These are phyloP conservation scores for Sporothrix dimorphospora DNA, from an alignment of 2,329 filamentous ascomycete species.

Conservation along the genomic window DNA sequence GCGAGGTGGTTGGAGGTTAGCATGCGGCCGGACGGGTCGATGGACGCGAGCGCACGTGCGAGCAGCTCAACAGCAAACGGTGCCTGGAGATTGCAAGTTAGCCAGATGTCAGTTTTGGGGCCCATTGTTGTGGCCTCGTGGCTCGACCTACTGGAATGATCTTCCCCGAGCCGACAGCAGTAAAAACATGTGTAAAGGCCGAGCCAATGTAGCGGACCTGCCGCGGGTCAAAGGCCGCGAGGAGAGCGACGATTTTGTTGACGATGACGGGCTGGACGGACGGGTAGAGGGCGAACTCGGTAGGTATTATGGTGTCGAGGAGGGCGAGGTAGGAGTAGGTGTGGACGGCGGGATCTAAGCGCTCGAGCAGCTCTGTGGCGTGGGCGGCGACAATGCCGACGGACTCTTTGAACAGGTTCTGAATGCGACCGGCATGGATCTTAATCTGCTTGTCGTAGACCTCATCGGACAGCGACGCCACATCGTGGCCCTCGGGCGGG, in stretches of 20 bases:
- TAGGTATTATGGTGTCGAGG: constrained; percentile 46
- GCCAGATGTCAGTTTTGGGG: no score
- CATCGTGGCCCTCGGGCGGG: constrained; percentile 40
- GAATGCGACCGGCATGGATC: constrained; percentile 45
- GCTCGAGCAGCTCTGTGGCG: constrained; percentile 49
- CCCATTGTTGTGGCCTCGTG: no score
- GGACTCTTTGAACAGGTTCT: constrained; percentile 44
- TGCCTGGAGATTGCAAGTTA: no score
- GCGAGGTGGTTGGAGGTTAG: constrained; percentile 36
- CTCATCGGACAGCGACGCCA: constrained; percentile 37
- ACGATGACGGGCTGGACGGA: constrained; percentile 43
- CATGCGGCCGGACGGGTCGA: constrained; percentile 61
- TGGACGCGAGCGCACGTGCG: constrained; percentile 59
- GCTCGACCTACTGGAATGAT: constrained; percentile 49
- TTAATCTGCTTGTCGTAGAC: constrained; percentile 48
- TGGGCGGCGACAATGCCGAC: constrained; percentile 41
- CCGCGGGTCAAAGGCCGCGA: constrained; percentile 53
- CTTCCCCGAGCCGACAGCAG: constrained; percentile 44
- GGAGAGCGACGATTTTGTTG: constrained; percentile 50
- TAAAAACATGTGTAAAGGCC: constrained; percentile 50
- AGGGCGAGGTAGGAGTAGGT: constrained; percentile 57
- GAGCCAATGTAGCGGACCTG: constrained; percentile 57
- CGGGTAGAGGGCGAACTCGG: constrained; percentile 37
- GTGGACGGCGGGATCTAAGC: constrained; percentile 52
- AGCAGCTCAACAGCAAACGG: constrained; percentile 51